Evolutionary conservation across 2,329 filamentous ascomycete genomes (phyloP).

Genomic region (Gliomastix tumulicola): DNA sequence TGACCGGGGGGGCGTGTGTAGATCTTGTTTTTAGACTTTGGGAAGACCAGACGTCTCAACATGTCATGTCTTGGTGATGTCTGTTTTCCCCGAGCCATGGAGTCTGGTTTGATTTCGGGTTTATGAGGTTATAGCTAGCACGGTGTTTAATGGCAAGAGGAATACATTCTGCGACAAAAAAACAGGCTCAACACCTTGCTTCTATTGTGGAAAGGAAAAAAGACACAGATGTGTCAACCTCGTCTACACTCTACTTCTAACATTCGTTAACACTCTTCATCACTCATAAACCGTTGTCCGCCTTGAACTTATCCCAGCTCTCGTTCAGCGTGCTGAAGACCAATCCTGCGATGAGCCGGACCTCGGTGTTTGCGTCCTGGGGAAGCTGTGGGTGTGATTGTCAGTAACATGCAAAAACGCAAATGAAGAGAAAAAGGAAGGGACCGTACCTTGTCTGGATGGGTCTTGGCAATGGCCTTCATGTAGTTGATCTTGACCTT

Average conservation of each 20-base stretch:
- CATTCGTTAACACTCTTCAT: too few species aligned
- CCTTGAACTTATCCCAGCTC: slow-evolving; percentile 68
- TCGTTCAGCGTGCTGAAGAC: slow-evolving; percentile 66
- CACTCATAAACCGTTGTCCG: slow-evolving; percentile 54
- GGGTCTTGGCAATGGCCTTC: slow-evolving; percentile 98
- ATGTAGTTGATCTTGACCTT: slow-evolving; percentile 98
- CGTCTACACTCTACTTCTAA: too few species aligned
- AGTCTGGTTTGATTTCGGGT: too few species aligned
- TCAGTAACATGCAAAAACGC: neutral
- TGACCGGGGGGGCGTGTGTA: too few species aligned
- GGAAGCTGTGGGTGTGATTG: slow-evolving; percentile 39
- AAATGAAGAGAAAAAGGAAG: slow-evolving; percentile 1
- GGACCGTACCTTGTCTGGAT: slow-evolving; percentile 93
- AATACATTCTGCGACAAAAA: too few species aligned
- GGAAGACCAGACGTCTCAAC: too few species aligned
- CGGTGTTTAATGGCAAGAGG: slow-evolving; percentile 9
- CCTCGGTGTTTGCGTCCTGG: slow-evolving; percentile 57
- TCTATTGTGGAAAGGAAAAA: neutral
- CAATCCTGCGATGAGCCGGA: slow-evolving; percentile 56
- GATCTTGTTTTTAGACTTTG: too few species aligned
- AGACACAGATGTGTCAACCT: too few species aligned
- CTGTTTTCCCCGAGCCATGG: too few species aligned
- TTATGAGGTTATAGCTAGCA: too few species aligned
- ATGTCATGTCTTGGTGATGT: too few species aligned
- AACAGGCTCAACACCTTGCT: too few species aligned